A percentile compares a stretch with the other conserved stretches of the same genome.
These are phyloP conservation scores for Wickerhamomyces strasburgensis DNA, from an alignment of 805 yeast species.

Conservation along the genomic window DNA sequence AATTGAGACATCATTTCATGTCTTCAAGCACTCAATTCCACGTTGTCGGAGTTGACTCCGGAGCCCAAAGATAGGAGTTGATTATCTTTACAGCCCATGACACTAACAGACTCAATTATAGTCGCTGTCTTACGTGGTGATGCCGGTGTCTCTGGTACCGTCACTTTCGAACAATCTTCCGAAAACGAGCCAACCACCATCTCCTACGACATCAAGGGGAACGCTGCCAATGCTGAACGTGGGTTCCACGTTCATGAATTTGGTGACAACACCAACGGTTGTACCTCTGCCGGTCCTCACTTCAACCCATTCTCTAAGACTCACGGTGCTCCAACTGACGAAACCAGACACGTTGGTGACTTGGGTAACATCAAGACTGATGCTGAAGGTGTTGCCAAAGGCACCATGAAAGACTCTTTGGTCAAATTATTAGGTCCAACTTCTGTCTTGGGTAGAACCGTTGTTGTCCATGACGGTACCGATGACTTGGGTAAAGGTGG, in stretches of 20 bases:
- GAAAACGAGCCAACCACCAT: constrained; percentile 82
- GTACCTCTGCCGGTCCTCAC: constrained; percentile 98
- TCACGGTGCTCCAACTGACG: constrained; percentile 91
- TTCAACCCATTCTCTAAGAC: constrained; percentile 86
- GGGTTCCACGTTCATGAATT: constrained; percentile 98
- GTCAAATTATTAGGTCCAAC: constrained; percentile 81
- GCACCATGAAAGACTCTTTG: constrained; percentile 70
- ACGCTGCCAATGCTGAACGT: constrained; percentile 79
- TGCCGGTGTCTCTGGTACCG: constrained; percentile 81
- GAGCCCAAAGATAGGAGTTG: no score
- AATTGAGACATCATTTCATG: neutral
- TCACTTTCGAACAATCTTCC: constrained; percentile 76
- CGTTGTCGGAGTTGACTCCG: neutral
- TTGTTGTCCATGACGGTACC: constrained; percentile 86
- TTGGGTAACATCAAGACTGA: constrained; percentile 92
- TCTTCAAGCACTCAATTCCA: no score
- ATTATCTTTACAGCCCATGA: neutral
- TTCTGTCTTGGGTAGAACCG: constrained; percentile 91
- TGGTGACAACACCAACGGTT: constrained; percentile 99
- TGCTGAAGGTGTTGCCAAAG: constrained; percentile 85
- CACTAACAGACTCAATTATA: constrained; percentile 19
- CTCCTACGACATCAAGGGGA: constrained; percentile 85
- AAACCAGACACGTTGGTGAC: constrained; percentile 87
- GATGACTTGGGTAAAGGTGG: constrained; percentile 97
- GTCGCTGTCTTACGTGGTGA: constrained; percentile 98